These are phyloP conservation scores for Trichothecium roseum DNA, from an alignment of 2,329 filamentous ascomycete genomes.

Conservation along the genomic window DNA sequence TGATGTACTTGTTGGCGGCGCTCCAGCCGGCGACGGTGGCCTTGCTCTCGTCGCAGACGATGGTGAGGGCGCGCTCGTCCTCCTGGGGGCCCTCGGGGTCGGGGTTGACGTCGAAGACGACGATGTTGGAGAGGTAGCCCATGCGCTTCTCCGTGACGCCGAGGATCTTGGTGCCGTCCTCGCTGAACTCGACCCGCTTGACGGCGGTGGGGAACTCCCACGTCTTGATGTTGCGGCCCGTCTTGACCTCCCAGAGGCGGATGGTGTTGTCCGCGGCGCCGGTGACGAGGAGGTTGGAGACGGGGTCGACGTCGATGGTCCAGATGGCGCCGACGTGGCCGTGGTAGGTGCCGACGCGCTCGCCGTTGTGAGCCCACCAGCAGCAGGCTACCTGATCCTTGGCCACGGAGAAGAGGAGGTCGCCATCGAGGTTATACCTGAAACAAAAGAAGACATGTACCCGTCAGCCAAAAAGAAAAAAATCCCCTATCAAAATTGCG, in stretches of 20 bases:
- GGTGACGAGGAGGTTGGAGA: slow-evolving; percentile 81
- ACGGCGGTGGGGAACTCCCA: slow-evolving; percentile 97
- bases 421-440: slow-evolving; percentile 88
- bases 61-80: slow-evolving; percentile 73
- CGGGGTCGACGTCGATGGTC: slow-evolving; percentile 91
- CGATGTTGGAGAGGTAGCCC: slow-evolving; percentile 89
- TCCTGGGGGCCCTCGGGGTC: slow-evolving; percentile 76
- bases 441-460: slow-evolving; percentile 9
- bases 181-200: slow-evolving; percentile 95
- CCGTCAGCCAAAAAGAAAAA: no score
- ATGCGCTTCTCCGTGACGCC: slow-evolving; percentile 98
- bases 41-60: slow-evolving; percentile 92
- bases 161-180: slow-evolving; percentile 82
- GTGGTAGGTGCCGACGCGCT: slow-evolving; percentile 91
- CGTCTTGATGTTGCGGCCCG: slow-evolving; percentile 84
- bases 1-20: slow-evolving; percentile 90
- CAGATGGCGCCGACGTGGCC: slow-evolving; percentile 97
- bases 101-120: slow-evolving; percentile 79
- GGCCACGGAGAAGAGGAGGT: slow-evolving; percentile 88
- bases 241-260: slow-evolving; percentile 91
- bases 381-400: slow-evolving; percentile 97
- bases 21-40: slow-evolving; percentile 96
- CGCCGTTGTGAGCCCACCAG: slow-evolving; percentile 96
- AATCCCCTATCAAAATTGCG: no score
- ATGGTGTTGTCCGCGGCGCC: slow-evolving; percentile 98